Percentiles rank a stretch among this genome's conserved stretches.
Conservation (phyloP, 2,329 filamentous ascomycete species). For the Colletotrichum lentis region DNA sequence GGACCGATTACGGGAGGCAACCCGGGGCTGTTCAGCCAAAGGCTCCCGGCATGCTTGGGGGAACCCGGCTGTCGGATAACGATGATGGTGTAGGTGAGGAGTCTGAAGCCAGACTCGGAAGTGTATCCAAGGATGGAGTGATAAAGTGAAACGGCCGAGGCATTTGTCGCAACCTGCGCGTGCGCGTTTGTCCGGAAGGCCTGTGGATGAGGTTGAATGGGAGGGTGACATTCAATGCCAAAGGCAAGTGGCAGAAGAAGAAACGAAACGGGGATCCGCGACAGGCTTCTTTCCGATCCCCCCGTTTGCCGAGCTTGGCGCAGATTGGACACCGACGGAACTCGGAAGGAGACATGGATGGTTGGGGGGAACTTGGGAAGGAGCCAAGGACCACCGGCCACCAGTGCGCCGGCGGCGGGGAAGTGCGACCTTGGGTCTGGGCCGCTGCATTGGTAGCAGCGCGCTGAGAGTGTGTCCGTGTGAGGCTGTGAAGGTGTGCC, state of each 20-base stretch:
- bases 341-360: slow-evolving; percentile 14
- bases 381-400: slow-evolving; percentile 14
- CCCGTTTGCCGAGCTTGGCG: slow-evolving; percentile 32
- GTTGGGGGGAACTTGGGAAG: slow-evolving; percentile 7
- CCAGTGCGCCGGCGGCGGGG: slow-evolving; percentile 28
- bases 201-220: slow-evolving; percentile 1
- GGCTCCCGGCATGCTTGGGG: slow-evolving; percentile 8
- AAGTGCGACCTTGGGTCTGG: slow-evolving; percentile 33
- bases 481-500: background rate
- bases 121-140: slow-evolving; percentile 7
- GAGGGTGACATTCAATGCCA: slow-evolving; percentile 3
- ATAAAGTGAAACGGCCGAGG: slow-evolving; percentile 35
- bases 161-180: slow-evolving; percentile 7
- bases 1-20: background rate
- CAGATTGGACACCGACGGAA: slow-evolving; percentile 11
- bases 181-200: background rate
- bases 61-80: slow-evolving; percentile 2
- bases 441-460: slow-evolving; percentile 12
- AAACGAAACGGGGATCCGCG: slow-evolving; percentile 28
- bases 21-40: slow-evolving; percentile 9
- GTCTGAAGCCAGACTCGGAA: background rate
- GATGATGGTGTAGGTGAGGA: background rate
- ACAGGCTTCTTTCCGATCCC: background rate
- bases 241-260: background rate
- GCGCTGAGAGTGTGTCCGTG: background rate